Evolutionary conservation across 805 yeast genomes (phyloP), one percentile per base, ranked within the genome.

Genomic region (Wickerhamomyces alni): DNA sequence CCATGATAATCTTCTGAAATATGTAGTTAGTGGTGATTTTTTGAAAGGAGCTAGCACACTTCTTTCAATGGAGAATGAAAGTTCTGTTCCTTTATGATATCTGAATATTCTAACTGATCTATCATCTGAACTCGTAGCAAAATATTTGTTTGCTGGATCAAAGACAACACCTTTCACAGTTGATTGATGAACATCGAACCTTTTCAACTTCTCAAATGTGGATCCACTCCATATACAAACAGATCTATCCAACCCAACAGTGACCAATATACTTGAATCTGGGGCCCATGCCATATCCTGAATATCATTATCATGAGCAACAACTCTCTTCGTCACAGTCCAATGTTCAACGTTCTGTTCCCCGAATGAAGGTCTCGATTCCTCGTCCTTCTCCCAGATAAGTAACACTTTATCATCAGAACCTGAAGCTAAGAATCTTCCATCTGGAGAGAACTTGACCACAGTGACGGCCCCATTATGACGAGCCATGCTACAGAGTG

Each of bases 201-300:
- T 67, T 57, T 87, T 87, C 41, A 91, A 77, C 47, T 87, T 75
- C 63, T 93, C 95, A 68, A 93, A 88, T 0, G 96, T 91, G 2
- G 77, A 65, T 3, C 96, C 98, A 54, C 81, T 86, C 97, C 98
- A 93, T 11, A 93, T 80, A 34, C 91, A 85, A 39, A 93, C 86
- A 33, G 93, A 83, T 55, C 96, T 71, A 62, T 93, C 99, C 41
- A 93, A 69, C 0, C 99, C 99, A 10, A 91, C 99, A 1, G 96
- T 84, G 15, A 93, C 96, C 35, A 93, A 66, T 18, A 93, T 76
- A 28, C 87, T 76, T 4, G 95, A 84, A 57, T 91, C 98, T 0
- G 98, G 97, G 2, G 96, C 85, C 98, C 99, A 93, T 32, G 96
- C 94, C 49, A 93, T 81, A 61, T 93, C 99, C 59, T 93, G 99